phyloP scores from a whole-genome alignment of 192 early-diverging fungal species.

The Funneliformis geosporum region DNA sequence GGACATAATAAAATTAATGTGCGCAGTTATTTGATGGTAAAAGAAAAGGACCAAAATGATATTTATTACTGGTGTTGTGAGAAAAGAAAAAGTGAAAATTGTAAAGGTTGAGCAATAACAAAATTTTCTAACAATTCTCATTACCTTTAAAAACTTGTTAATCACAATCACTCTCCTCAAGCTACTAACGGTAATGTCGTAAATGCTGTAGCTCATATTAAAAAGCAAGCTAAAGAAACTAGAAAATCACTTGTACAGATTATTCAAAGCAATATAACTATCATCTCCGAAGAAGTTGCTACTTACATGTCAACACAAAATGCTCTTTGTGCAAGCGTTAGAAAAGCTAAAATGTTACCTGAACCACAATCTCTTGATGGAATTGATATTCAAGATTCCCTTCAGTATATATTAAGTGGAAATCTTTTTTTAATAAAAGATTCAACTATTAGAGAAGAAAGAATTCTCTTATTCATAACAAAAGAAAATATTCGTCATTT shows the following conservation, averaged over 20 bases:
- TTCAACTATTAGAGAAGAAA: background rate
- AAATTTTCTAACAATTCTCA: too few relatives aligned
- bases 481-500: background rate
- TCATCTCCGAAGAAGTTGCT: background rate
- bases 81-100: background rate
- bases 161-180: too few relatives aligned
- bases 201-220: background rate
- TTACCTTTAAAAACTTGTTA: too few relatives aligned
- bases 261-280: background rate
- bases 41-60: too few relatives aligned
- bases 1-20: too few relatives aligned
- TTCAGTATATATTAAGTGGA: background rate
- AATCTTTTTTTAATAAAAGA: background rate
- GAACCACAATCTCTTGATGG: constrained; percentile 1
- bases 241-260: background rate
- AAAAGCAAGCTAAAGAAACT: background rate
- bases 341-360: background rate
- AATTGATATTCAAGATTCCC: background rate
- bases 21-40: too few relatives aligned
- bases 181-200: background rate
- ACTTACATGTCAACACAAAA: too few relatives aligned
- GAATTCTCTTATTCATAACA: constrained; percentile 4
- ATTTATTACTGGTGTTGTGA: constrained; percentile 10
- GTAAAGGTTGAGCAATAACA: too few relatives aligned
- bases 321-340: background rate